Evolutionary conservation across 192 early-diverging fungal species (phyloP), one percentile per base, ranked within the genome.

Genomic region (Coemansia sp.): DNA sequence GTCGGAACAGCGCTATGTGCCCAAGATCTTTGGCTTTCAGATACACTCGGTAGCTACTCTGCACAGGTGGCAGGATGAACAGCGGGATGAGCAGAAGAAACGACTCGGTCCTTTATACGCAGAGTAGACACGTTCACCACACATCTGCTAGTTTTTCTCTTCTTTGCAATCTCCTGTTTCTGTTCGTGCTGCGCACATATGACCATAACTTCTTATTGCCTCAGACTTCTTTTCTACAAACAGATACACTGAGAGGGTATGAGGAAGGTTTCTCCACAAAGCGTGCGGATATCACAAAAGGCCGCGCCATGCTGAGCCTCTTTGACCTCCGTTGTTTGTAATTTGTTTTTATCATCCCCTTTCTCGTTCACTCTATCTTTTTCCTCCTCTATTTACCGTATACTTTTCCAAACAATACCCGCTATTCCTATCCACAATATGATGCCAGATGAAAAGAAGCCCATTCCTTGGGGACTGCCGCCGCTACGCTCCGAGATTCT

Each of bases 11-110:
- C 88, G 94, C 52, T 82, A 82, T 55, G 87, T 95, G 42, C 97
- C 97, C n/a, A 87, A 87, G 51, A 97, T 99, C 53, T 99, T 99
- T 88, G 97, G 97, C 7, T 99, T 99, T 85, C 93, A 91, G 64
- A 78, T 99, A 39, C 94, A 99, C 77, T 82, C 85, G 21, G 87
- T 87, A 25, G 93, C 95, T 21, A 87, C 91, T 64, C 92, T 93
- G 67, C 94, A 96, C 67, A 83, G 95, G 69, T 90, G 88, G 85
- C 97, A 96, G 86, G 93, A 98, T 73, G 85, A 88, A 57, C 64
- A 93, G 69, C 84, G 90, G 50, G 90, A 94, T 72, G 84, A 90
- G 66, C 86, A 90, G 70, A 72, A 75, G 66, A 69, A 70, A 46
- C 72, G 78, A 1, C 52, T 80, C 68, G 78, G 68, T 4, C 39